Evolutionary conservation across 148 eudicot species (phyloP), one percentile per base, ranked within the genome.

Genomic region (Rhododendron williamsianum): DNA sequence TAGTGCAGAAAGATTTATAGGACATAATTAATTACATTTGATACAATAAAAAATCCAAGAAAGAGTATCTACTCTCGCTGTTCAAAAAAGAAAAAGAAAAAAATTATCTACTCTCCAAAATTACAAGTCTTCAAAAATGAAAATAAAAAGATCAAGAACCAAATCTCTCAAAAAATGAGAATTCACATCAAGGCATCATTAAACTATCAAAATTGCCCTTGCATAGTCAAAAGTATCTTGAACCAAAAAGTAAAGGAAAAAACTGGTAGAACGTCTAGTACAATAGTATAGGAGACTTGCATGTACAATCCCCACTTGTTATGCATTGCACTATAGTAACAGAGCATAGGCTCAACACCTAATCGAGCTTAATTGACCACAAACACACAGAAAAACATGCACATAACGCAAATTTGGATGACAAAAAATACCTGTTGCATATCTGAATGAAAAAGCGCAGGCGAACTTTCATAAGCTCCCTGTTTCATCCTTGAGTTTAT

Each of bases 401-500:
- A 51, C 1, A 81, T 54, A 33, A 52, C 27, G 36, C 56, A 33
- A 74, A 52, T 11, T 23, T 48, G 16, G 38, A 54, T 0, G 77
- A 23, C 18, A 72, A 38, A 86, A 67, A 78, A 25, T 89, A 96
- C 99, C 98, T 90, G 90, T 86, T 93, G 98, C 82, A 95, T 86
- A 89, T 96, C 99, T 18, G 93, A 90, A 27, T 91, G 87, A 84
- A 94, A 95, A 67, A 90, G 94, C 86, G 74, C 18, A 76, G 98
- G 97, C 58, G 90, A 84, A 48, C 76, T 87, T 81, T 95, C 98
- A 90, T 96, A 96, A 49, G 90, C 92, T 83, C 93, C 94, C 74
- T 91, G 94, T 88, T 93, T 92, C 89, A 96, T 91, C 92, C 93
- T 91, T 72, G 91, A 82, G 84, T 89, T 80, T 79, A 95, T 84